Evolutionary conservation across 2,329 filamentous ascomycete genomes (phyloP).

Genomic region (Alternaria metachromatica): DNA sequence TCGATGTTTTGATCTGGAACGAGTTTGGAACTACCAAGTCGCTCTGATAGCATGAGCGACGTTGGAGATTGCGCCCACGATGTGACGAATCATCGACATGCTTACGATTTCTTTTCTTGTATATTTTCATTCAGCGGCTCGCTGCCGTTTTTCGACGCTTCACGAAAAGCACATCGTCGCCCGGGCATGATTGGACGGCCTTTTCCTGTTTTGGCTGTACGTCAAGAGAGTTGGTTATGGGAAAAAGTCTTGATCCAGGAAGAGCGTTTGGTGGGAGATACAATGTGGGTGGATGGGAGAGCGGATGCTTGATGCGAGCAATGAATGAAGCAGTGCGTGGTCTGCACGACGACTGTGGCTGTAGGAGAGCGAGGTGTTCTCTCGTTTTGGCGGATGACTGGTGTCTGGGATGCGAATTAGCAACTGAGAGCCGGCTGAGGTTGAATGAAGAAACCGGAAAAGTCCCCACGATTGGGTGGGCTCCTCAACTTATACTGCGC

Average conservation of each 20-base stretch:
- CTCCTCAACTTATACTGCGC: conserved; percentile 26
- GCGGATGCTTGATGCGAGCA: conserved; percentile 42
- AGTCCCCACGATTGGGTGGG: conserved; percentile 28
- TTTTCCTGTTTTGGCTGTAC: conserved; percentile 41
- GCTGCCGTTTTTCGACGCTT: conserved; percentile 47
- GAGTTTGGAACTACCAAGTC: conserved; percentile 35
- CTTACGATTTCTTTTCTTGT: conserved; percentile 49
- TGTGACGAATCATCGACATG: conserved; percentile 42
- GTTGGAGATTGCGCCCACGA: conserved; percentile 36
- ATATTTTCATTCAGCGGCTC: conserved; percentile 50
- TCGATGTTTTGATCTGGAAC: conserved; percentile 42
- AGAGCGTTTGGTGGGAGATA: conserved; percentile 44
- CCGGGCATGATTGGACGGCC: conserved; percentile 47
- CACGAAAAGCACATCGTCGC: conserved; percentile 48
- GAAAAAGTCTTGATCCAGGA: conserved; percentile 44
- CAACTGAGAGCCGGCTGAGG: conserved; percentile 13
- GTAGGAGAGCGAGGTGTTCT: conserved; percentile 31
- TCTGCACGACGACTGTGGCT: conserved; percentile 33
- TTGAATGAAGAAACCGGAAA: conserved; percentile 29
- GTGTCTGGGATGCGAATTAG: conserved; percentile 9
- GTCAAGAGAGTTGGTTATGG: conserved; percentile 45
- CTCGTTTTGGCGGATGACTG: conserved; percentile 23
- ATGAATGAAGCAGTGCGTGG: conserved; percentile 40
- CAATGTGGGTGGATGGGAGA: conserved; percentile 41
- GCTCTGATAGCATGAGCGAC: conserved; percentile 25